Base-by-base conservation (phyloP, 306 rosid genomes). In the Fagus crenata region DNA sequence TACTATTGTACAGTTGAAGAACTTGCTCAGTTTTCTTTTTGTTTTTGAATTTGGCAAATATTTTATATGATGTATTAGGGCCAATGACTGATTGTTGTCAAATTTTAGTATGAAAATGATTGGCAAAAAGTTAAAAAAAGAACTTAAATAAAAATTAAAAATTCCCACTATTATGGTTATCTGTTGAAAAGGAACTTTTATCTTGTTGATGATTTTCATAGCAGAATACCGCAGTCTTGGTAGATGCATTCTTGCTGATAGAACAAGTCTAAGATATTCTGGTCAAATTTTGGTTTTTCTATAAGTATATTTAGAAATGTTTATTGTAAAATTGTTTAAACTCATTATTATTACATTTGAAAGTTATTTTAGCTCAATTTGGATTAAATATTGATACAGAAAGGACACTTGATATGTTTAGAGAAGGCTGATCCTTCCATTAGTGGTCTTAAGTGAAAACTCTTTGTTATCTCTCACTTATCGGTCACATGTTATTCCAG, bases 401-500 rank as follows among this genome's bases (percentile, higher is more conserved):
- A 35, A 35, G 41, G 22, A 17, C 41, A 36, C n/a, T 46, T 46
- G 14, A 35, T 32, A 60, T 60, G 40, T 32, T 60, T 60, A 9
- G 15, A 60, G n/a, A 37, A 11, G 67, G 67, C 6, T 60, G 40
- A 32, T 60, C 67, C 40, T 33, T 60, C 40, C 51, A 37, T 40
- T 55, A 43, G 61, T 67, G 73, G 54, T 58, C 75, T 63, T 32
- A 36, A 53, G 42, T 59, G 33, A 54, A 65, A 70, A 70, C 14
- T 42, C 41, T 71, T 69, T 17, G 74, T 37, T 17, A 60, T 31
- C 35, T 63, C 49, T 6, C 35, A 36, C 64, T 73, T 35, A 77
- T 55, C 67, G 60, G 37, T 78, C 14, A 67, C 78, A 17, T 43
- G 58, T 75, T 77, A 69, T 80, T 81, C 54, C 89, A 95, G 99